Base-by-base conservation (phyloP, 75 land plant species). In the Pseudotsuga menziesii region DNA sequence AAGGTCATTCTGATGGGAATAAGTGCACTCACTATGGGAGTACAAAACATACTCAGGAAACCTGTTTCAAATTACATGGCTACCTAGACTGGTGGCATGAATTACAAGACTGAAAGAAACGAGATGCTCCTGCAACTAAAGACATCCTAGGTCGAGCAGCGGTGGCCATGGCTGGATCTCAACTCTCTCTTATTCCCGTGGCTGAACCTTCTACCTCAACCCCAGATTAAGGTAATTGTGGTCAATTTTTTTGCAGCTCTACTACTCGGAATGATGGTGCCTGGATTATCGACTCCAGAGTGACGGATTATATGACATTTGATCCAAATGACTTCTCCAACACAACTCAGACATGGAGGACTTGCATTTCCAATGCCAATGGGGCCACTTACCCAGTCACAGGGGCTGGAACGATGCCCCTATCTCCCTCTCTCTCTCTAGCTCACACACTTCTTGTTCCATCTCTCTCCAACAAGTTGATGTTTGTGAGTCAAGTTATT, bases 261-360 rank as follows among this genome's bases (percentile, higher is more conserved):
- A 56, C 57, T 11, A 56, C 15, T 11, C 57, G 32, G 52, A 36
- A 78, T 69, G 64, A 58, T 19, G n/a, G 39, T 64, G 57, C 23
- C 58, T 82, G 77, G 77, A 67, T 75, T 56, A 66, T 75, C 62
- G 77, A 78, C 79, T 64, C 77, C 9, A 79, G 83, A 64, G 80
- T 62, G 22, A 73, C 72, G 12, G 72, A 82, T 52, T 77, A 82
- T 55, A 78, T 82, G 80, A 82, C 80, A 36, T 66, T 39, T 32
- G 36, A 41, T 41, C 56, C 70, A 19, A 71, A 13, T n/a, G 52
- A 71, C 19, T 57, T 57, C 58, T 13, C 58, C 19, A 12, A 57
- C 13, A 57, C 58, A 57, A 57, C 58, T 57, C 58, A 12, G 19
- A 2, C 26, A 61, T n/a, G 26, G 2, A 61, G 63, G 26, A 61